phyloP scores from a whole-genome alignment of 805 yeast species.

The Myxozyma nipponensis region DNA sequence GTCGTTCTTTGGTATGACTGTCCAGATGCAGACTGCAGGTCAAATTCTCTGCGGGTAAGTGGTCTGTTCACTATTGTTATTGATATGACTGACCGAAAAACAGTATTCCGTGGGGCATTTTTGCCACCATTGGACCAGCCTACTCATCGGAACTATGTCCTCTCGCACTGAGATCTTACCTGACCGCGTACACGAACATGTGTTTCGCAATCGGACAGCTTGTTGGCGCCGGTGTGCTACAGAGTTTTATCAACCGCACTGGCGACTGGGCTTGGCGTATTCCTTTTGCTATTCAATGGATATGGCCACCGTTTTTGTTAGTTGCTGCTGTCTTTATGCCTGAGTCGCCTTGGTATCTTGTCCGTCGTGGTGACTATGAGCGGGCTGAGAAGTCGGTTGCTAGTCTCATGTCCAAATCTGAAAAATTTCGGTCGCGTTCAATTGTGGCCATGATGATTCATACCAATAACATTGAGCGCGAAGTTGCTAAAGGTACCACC shows the following conservation, averaged over 20 bases:
- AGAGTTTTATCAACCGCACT: constrained; percentile 35
- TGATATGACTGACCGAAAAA: neutral
- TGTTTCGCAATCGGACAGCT: constrained; percentile 59
- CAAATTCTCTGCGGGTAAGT: constrained; percentile 39
- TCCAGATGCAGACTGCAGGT: constrained; percentile 41
- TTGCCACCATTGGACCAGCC: constrained; percentile 49
- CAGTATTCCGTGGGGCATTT: constrained; percentile 58
- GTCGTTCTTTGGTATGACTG: constrained; percentile 45
- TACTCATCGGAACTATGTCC: constrained; percentile 61
- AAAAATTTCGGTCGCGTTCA: neutral
- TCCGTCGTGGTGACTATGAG: constrained; percentile 7
- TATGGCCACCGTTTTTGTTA: constrained; percentile 46
- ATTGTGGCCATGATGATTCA: constrained; percentile 11
- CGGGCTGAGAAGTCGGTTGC: constrained; percentile 6
- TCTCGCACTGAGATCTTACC: constrained; percentile 45
- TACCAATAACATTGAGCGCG: constrained; percentile 10
- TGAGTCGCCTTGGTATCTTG: constrained; percentile 22
- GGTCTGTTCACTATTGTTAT: neutral
- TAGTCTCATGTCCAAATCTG: neutral
- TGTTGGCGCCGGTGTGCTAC: constrained; percentile 50
- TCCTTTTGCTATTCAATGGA: constrained; percentile 61
- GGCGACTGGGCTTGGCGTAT: constrained; percentile 46
- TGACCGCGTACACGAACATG: constrained; percentile 48
- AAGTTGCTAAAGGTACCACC: constrained; percentile 9
- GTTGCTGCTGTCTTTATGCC: constrained; percentile 50